These are phyloP conservation scores for Podospora sp. DNA, from an alignment of 495 filamentous ascomycete species.

Conservation along the genomic window DNA sequence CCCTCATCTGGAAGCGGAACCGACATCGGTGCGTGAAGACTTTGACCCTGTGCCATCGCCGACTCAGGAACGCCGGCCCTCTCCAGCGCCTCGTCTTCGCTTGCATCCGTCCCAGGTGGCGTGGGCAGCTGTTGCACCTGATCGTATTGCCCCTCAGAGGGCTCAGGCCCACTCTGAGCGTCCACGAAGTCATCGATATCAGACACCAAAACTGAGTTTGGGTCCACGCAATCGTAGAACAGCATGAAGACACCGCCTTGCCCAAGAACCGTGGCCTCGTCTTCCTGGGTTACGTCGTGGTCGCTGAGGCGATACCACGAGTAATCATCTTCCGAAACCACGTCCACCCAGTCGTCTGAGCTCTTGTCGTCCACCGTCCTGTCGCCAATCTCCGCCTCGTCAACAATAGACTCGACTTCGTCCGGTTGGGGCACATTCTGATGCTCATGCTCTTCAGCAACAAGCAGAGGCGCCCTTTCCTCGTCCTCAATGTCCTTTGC, in stretches of 20 bases:
- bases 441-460: not conserved
- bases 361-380: not conserved
- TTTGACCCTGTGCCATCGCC: not conserved
- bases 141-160: not conserved
- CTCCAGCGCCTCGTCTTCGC: not conserved
- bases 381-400: slow-evolving; percentile 1
- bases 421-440: not conserved
- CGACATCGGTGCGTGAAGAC: not conserved
- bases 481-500: not conserved
- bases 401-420: not conserved
- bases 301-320: slow-evolving; percentile 88
- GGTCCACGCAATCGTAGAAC: slow-evolving; percentile 79
- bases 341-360: slow-evolving; percentile 7
- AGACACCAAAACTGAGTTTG: slow-evolving; percentile 33
- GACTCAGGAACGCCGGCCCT: not conserved
- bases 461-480: slow-evolving; percentile 13
- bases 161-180: not conserved
- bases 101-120: not conserved
- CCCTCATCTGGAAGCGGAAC: slow-evolving; percentile 15
- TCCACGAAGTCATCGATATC: slow-evolving; percentile 17
- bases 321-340: slow-evolving; percentile 24
- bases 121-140: not conserved
- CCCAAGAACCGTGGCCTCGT: slow-evolving; percentile 70
- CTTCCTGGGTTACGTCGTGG: slow-evolving; percentile 73
- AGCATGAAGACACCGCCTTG: slow-evolving; percentile 95